These are phyloP conservation scores for Pilasporangium apinafurcum DNA, from an alignment of 352 stramenopile species.

Conservation along the genomic window DNA sequence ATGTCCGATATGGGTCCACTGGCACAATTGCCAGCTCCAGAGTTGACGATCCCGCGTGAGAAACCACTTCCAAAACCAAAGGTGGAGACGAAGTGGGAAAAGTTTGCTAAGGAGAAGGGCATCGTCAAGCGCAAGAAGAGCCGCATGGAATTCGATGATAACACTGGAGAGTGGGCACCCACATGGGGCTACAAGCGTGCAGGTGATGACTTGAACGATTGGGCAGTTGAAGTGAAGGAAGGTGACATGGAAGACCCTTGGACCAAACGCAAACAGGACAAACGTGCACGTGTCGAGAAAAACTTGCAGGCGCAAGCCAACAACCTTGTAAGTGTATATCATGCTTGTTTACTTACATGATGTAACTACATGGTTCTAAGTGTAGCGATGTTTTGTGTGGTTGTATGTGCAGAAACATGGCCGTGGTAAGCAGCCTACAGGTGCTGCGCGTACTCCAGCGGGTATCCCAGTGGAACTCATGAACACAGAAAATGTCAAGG, in stretches of 20 bases:
- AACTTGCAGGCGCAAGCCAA: conserved; percentile 86
- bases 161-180: conserved; percentile 90
- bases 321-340: conserved; percentile 27
- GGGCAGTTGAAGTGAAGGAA: conserved; percentile 92
- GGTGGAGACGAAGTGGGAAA: conserved; percentile 98
- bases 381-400: neutral
- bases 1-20: conserved; percentile 92
- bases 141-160: conserved; percentile 96
- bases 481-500: conserved; percentile 57
- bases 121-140: conserved; percentile 97
- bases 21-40: conserved; percentile 61
- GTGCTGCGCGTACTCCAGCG: conserved; percentile 41
- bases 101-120: conserved; percentile 97
- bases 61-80: conserved; percentile 91
- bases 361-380: too few relatives aligned
- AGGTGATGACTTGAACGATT: conserved; percentile 87
- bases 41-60: conserved; percentile 75
- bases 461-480: conserved; percentile 91
- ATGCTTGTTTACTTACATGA: neutral
- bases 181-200: conserved; percentile 90
- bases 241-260: conserved; percentile 93
- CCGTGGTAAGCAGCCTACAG: conserved; percentile 47
- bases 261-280: conserved; percentile 91
- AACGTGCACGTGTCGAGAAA: conserved; percentile 89
- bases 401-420: conserved; percentile 34